Evolutionary conservation across 2,329 filamentous ascomycete genomes (phyloP).

Genomic region (Aspergillus candidus): DNA sequence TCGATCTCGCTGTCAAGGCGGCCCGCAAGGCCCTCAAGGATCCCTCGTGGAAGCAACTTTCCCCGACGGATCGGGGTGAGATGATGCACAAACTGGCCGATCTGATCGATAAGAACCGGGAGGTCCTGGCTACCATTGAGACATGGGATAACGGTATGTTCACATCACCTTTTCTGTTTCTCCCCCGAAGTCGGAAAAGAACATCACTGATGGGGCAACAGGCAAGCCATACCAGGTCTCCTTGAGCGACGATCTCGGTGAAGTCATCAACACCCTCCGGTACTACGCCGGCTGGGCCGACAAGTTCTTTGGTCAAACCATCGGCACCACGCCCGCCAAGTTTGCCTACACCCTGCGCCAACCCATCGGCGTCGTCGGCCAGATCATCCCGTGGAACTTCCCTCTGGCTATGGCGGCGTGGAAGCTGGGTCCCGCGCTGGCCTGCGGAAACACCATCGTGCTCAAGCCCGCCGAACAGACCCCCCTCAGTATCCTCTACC

Average conservation of each 20-base stretch:
- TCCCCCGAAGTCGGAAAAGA: background rate
- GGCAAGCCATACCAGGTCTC: constrained; percentile 42
- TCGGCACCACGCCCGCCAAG: constrained; percentile 52
- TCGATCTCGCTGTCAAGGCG: constrained; percentile 29
- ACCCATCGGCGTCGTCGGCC: constrained; percentile 73
- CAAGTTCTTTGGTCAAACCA: constrained; percentile 83
- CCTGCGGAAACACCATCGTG: constrained; percentile 31
- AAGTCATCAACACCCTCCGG: constrained; percentile 64
- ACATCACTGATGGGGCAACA: constrained; percentile 9
- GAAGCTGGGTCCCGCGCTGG: constrained; percentile 31
- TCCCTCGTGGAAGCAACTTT: constrained; percentile 29
- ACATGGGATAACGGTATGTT: constrained; percentile 66
- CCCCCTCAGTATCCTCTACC: constrained; percentile 28
- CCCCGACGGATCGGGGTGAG: constrained; percentile 54
- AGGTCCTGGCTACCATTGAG: constrained; percentile 61
- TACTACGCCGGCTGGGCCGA: constrained; percentile 90
- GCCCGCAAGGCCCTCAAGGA: constrained; percentile 31
- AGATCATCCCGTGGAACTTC: constrained; percentile 90
- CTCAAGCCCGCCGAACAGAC: constrained; percentile 33
- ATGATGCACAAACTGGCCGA: constrained; percentile 66
- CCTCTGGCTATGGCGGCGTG: constrained; percentile 67
- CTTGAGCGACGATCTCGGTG: constrained; percentile 62
- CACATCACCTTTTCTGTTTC: background rate
- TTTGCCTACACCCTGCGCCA: constrained; percentile 80
- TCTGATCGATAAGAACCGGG: constrained; percentile 59